phyloP scores from a whole-genome alignment of 2,329 filamentous ascomycete species.

The Beauveria asiatica region DNA sequence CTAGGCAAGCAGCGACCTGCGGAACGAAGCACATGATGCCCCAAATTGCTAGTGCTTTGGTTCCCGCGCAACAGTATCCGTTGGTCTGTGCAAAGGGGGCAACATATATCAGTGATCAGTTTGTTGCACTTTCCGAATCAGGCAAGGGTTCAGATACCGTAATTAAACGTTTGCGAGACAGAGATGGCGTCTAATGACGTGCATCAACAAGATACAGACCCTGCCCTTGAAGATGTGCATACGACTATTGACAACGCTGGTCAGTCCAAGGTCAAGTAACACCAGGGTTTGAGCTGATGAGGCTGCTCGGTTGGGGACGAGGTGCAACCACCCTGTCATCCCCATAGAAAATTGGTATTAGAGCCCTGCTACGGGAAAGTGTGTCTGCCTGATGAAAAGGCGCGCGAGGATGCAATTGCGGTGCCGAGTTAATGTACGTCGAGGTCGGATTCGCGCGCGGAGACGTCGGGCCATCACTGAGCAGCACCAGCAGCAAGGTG shows the following conservation, averaged over 20 bases:
- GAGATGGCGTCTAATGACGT: conserved; percentile 1
- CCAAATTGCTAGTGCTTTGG: not conserved
- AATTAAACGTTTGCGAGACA: conserved; percentile 2
- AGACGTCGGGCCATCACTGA: no score
- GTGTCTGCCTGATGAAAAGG: not conserved
- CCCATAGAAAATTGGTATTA: no score
- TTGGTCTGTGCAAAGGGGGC: not conserved
- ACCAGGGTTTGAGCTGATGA: not conserved
- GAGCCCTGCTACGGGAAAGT: no score
- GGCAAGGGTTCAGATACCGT: not conserved
- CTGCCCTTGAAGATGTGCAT: not conserved
- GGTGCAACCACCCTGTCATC: not conserved
- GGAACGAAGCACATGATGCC: not conserved
- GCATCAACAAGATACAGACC: not conserved
- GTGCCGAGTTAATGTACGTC: not conserved
- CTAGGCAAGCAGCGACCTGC: not conserved
- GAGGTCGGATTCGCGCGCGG: not conserved
- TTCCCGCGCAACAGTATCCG: not conserved
- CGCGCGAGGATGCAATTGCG: not conserved
- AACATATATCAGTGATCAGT: not conserved
- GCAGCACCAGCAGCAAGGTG: not conserved
- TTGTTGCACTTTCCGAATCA: not conserved
- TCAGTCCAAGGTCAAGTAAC: not conserved
- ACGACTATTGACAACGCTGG: not conserved
- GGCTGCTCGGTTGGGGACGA: not conserved